A percentile compares a stretch with the other conserved stretches of the same genome.
These are phyloP conservation scores for Eimeria acervulina DNA, from an alignment of 169 alveolate genomes.

Conservation along the genomic window DNA sequence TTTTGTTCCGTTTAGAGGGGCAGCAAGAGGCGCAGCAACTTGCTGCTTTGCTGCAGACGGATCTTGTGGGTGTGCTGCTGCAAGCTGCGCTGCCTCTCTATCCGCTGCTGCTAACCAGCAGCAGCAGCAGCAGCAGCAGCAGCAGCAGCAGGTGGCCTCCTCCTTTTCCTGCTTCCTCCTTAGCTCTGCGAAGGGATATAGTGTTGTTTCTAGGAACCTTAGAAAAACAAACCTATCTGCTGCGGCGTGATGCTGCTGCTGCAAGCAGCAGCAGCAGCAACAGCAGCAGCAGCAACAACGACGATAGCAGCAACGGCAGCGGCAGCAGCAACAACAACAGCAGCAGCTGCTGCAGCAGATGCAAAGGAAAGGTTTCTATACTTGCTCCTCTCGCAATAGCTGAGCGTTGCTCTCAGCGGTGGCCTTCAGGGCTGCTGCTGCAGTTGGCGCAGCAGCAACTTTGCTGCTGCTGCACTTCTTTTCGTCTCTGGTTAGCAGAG, in stretches of 20 bases:
- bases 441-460: constrained; percentile 75
- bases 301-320: background rate
- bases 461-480: constrained; percentile 62
- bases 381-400: constrained; percentile 55
- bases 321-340: background rate
- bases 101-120: constrained; percentile 23
- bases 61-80: constrained; percentile 76
- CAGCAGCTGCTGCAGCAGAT: constrained; percentile 1
- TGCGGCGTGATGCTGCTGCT: background rate
- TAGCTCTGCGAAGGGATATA: constrained; percentile 33
- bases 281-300: background rate
- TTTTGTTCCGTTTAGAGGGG: constrained; percentile 65
- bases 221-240: constrained; percentile 15
- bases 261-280: constrained; percentile 31
- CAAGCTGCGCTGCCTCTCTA: constrained; percentile 70
- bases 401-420: constrained; percentile 39
- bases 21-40: constrained; percentile 75
- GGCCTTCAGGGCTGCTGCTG: constrained; percentile 50
- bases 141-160: constrained; percentile 69
- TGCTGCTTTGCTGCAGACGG: constrained; percentile 76
- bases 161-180: background rate
- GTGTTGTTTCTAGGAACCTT: constrained; percentile 25
- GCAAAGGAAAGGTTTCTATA: constrained; percentile 10
- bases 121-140: constrained; percentile 76
- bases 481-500: constrained; percentile 48